phyloP scores from a whole-genome alignment of 1,284 basidiomycete genomes.

The Fomitopsis palustris region DNA sequence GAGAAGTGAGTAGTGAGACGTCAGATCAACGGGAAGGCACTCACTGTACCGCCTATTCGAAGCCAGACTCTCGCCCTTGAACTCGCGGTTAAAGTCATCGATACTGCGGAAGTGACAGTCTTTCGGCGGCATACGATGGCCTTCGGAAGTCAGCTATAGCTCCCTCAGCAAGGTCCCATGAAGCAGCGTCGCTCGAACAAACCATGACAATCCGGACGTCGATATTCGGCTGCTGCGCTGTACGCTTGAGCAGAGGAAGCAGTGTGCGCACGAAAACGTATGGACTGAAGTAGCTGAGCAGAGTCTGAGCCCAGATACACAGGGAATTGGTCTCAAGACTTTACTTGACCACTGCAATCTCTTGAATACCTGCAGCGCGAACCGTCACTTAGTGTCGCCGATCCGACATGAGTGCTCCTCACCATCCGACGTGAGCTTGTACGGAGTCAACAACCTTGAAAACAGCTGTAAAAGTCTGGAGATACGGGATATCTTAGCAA shows the following conservation, averaged over 20 bases:
- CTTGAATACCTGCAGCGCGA: slow-evolving; percentile 29
- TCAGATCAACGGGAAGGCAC: slow-evolving; percentile 7
- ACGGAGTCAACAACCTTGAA: slow-evolving; percentile 33
- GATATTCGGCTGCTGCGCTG: slow-evolving; percentile 37
- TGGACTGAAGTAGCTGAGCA: slow-evolving; percentile 40
- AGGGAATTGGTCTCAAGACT: slow-evolving; percentile 7
- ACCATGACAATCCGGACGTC: slow-evolving; percentile 53
- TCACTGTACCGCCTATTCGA: slow-evolving; percentile 35
- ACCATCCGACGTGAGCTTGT: slow-evolving; percentile 32
- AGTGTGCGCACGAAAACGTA: slow-evolving; percentile 46
- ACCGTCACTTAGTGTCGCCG: neutral
- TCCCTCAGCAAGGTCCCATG: slow-evolving; percentile 12
- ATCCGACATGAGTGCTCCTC: slow-evolving; percentile 2
- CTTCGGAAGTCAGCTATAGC: slow-evolving; percentile 15
- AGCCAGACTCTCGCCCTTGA: slow-evolving; percentile 18
- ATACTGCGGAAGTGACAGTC: slow-evolving; percentile 31
- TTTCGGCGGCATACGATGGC: slow-evolving; percentile 16
- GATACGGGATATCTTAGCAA: too few relatives aligned
- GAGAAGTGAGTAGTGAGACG: slow-evolving; percentile 10
- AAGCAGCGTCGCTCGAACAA: slow-evolving; percentile 10
- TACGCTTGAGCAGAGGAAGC: slow-evolving; percentile 44
- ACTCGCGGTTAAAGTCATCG: slow-evolving; percentile 39
- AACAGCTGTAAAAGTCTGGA: slow-evolving; percentile 30
- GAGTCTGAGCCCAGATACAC: neutral
- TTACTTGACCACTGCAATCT: slow-evolving; percentile 42